Conservation (phyloP, 2,329 filamentous ascomycete genomes). For the Blumeria graminis region DNA sequence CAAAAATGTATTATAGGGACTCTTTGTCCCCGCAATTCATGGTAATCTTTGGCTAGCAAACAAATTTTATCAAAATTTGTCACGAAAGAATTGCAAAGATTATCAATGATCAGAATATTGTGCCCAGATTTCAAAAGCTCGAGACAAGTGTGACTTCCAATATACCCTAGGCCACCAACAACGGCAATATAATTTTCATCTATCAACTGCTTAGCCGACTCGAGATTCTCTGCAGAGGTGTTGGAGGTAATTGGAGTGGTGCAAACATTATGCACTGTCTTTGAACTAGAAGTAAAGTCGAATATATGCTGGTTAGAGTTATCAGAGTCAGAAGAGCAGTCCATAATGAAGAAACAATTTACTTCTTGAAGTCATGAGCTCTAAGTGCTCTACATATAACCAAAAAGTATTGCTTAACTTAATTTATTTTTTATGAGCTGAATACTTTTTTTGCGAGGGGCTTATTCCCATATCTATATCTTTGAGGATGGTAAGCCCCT, state of each 20-base stretch:
- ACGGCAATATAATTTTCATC: conserved; percentile 11
- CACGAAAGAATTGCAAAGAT: conserved; percentile 16
- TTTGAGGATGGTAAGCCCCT: too few relatives aligned
- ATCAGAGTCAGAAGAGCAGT: neutral
- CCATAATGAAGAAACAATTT: neutral
- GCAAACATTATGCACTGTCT: neutral
- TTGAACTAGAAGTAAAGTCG: neutral
- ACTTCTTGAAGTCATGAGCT: too few relatives aligned
- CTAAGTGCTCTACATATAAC: too few relatives aligned
- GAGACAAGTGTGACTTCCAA: conserved; percentile 24
- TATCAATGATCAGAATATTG: conserved; percentile 20
- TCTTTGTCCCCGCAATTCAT: conserved; percentile 3
- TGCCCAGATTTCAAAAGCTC: conserved; percentile 24
- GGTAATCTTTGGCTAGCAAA: conserved; percentile 7
- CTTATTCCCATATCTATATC: too few relatives aligned
- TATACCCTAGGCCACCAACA: conserved; percentile 23
- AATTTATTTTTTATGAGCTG: too few relatives aligned
- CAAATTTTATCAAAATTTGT: conserved; percentile 8
- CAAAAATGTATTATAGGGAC: conserved; percentile 10
- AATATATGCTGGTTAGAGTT: neutral
- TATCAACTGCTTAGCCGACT: neutral
- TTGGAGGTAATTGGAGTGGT: neutral
- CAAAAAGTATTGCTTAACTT: too few relatives aligned
- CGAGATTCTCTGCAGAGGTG: neutral
- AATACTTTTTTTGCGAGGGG: too few relatives aligned